Conservation (phyloP, 2,329 filamentous ascomycete species). For the Pseudofabraea citricarpa region DNA sequence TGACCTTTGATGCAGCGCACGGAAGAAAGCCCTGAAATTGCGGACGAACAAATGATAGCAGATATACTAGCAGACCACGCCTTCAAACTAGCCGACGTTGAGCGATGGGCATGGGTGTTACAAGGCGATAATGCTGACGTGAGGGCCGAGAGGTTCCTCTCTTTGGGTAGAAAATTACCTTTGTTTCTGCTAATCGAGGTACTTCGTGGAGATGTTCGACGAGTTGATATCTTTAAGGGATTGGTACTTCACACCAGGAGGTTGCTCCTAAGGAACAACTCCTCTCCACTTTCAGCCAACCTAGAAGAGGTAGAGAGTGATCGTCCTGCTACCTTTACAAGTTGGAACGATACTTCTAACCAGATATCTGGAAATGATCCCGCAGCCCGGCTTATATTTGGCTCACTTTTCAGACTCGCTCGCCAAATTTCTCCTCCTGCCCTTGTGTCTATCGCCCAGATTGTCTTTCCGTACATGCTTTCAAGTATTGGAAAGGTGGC, state of each 20-base stretch:
- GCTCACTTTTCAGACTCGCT: constrained; percentile 21
- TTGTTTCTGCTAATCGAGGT: constrained; percentile 22
- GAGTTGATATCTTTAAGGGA: constrained; percentile 13
- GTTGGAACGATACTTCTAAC: no score
- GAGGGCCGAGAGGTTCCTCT: constrained; percentile 19
- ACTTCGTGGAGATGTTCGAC: constrained; percentile 14
- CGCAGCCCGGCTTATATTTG: no score
- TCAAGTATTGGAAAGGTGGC: no score
- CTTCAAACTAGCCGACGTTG: constrained; percentile 17
- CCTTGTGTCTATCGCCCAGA: no score
- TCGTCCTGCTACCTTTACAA: no score
- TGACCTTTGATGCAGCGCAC: no score
- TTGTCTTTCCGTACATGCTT: no score
- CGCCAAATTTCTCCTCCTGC: constrained; percentile 23
- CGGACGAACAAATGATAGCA: no score
- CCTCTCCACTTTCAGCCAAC: neutral
- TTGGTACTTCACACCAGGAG: constrained; percentile 12
- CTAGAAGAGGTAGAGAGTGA: no score
- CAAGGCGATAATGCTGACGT: constrained; percentile 12
- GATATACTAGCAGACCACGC: constrained; percentile 11
- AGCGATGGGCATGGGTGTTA: constrained; percentile 24
- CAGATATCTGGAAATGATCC: no score
- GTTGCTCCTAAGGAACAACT: neutral
- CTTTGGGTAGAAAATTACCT: constrained; percentile 10
- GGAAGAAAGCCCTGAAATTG: no score